Evolutionary conservation across 345 rosid genomes (phyloP), one percentile per base, ranked within the genome.

Genomic region (Melaleuca alternifolia): DNA sequence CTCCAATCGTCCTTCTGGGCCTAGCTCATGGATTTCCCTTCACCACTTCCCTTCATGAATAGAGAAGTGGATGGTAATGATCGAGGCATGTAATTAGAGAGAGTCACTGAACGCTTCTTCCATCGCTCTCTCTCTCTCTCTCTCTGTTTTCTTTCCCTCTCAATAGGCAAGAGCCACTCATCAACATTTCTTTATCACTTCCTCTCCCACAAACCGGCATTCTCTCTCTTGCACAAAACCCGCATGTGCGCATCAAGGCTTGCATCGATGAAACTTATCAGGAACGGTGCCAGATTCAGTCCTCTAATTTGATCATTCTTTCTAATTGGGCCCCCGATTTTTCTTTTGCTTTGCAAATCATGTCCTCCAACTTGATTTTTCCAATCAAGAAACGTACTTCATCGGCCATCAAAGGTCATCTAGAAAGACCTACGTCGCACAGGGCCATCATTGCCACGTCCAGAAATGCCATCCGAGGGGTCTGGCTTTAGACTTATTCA

Each of bases 31-130:
- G 26, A 2, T 20, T 20, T 71, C 10, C 71, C 23, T 16, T 71
- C 79, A 9, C 48, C 24, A 18, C 44, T 71, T 33, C 37, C 79
- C 26, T 37, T 4, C 48, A 10, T 18, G 48, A 37, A 71, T 71
- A 37, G 41, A 37, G 48, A 71, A 71, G 48, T 2, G 24, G 46
- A 71, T 14, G 46, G 37, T 12, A 24, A 71, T 71, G 24, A 33
- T 33, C 11, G 37, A 33, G 79, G 79, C 9, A 33, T 1, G 48
- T 0, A 13, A 6, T 59, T 0, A 59, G 0, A 59, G 37, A 33
- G 6, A 8, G 71, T n/a, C 71, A 12, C 28, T 24, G 13, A 24
- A 57, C 41, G 41, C 41, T 41, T 41, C 41, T 41, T 41, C 41
- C 41, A 41, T 41, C 41, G 10, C 30, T 13, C 26, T 57, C 65